These are phyloP conservation scores for Marchantia paleacea DNA, from an alignment of 225 moss, liverwort and hornwort species.

Conservation along the genomic window DNA sequence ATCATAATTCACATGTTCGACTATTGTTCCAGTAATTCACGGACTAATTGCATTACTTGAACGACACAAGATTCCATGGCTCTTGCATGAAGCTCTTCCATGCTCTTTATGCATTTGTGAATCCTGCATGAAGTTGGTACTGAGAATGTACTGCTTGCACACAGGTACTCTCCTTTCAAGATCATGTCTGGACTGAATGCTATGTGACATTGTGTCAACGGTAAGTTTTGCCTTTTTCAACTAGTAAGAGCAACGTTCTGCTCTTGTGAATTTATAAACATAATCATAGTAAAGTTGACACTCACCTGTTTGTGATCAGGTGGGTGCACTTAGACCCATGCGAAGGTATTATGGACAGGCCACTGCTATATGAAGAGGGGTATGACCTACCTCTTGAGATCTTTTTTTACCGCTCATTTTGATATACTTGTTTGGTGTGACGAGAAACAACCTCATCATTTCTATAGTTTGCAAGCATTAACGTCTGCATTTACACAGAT, in stretches of 20 bases:
- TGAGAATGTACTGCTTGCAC: background rate
- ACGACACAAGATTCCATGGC: too few relatives aligned
- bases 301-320: slow-evolving; percentile 28
- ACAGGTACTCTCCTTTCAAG: slow-evolving; percentile 44
- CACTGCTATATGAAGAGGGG: slow-evolving; percentile 62
- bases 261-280: background rate
- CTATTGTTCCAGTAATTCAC: too few relatives aligned
- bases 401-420: background rate
- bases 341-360: slow-evolving; percentile 61
- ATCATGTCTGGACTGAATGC: slow-evolving; percentile 81
- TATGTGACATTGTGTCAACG: slow-evolving; percentile 39
- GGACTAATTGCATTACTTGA: too few relatives aligned
- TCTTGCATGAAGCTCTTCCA: too few relatives aligned
- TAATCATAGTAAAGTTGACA: background rate
- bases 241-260: background rate
- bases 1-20: too few relatives aligned
- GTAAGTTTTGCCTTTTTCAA: slow-evolving; percentile 6
- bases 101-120: background rate
- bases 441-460: background rate
- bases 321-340: slow-evolving; percentile 75
- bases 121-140: background rate
- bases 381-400: slow-evolving; percentile 2
- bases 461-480: background rate
- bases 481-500: slow-evolving; percentile 13
- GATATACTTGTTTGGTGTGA: background rate